Conservation (phyloP, 768 basidiomycete genomes). For the Gloeopeniophorella convolvens region DNA sequence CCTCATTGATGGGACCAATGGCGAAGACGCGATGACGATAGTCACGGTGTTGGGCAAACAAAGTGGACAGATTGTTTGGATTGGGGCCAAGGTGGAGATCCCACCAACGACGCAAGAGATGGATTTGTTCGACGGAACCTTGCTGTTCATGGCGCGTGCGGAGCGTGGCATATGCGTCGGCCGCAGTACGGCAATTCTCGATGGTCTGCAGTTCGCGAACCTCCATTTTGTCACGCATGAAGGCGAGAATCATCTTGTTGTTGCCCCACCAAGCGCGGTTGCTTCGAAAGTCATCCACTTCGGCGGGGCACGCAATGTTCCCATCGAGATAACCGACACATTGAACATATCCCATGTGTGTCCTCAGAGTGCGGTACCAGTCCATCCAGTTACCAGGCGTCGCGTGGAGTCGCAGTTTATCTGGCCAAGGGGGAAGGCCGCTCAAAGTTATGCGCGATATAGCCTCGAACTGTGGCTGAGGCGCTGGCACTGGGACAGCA, state of each 20-base stretch:
- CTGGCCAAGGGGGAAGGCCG: too few species aligned
- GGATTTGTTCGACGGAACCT: constrained; percentile 20
- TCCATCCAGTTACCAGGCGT: background rate
- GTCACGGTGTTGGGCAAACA: background rate
- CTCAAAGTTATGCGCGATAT: too few species aligned
- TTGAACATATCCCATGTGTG: background rate
- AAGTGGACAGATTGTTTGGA: constrained; percentile 4
- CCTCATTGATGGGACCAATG: too few species aligned
- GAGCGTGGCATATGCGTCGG: constrained; percentile 15
- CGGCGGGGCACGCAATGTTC: background rate
- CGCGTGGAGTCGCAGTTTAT: background rate
- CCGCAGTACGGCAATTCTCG: background rate
- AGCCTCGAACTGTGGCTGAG: too few species aligned
- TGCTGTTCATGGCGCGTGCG: constrained; percentile 18
- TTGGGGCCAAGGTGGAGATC: constrained; percentile 10
- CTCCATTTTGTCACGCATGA: background rate
- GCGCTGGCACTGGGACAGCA: too few species aligned
- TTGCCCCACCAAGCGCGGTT: constrained; percentile 2
- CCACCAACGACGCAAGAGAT: constrained; percentile 20
- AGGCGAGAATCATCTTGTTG: constrained; percentile 2
- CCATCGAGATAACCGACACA: background rate
- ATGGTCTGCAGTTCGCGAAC: background rate
- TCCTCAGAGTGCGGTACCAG: background rate
- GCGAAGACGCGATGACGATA: too few species aligned
- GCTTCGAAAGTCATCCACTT: rapidly evolving